Base-by-base conservation (phyloP, 176 grass and related monocot species). In the Zoysia pacifica region DNA sequence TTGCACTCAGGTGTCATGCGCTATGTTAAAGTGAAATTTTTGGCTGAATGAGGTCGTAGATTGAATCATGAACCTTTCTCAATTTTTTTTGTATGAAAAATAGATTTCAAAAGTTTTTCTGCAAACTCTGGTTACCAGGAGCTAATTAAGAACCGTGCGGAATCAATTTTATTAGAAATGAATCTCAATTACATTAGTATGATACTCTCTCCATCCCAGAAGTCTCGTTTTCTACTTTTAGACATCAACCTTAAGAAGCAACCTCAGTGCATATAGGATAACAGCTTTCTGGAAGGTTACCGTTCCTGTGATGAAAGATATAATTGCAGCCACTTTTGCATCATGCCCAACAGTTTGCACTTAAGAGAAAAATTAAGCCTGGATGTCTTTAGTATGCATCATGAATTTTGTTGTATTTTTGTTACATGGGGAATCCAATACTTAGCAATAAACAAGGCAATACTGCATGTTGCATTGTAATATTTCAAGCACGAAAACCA, bases 221-320 rank as follows among this genome's bases (percentile, higher is more conserved):
- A 28, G 28, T 28, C 28, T 28, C 28, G 28, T 28, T 28, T 28
- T 28, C 28, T 28, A 28, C 28, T 28, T 28, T 28, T 28, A 28
- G 28, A 28, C 28, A 28, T 28, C 28, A 28, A 28, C 28, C 28
- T 28, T 37, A 3, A 11, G 51, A 67, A 69, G 11, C 43, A 49
- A 6, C 15, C 7, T 75, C 35, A 3, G 62, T 45, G 20, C 41
- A 58, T 60, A 20, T 42, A 69, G 42, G 39, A 59, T 15, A 6
- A 9, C 28, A 4, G 12, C 62, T 84, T 19, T 44, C 2, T 67
- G 16, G 3, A 51, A 41, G 60, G 19, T 44, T 3, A 69, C 7
- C 16, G 35, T 55, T 49, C 60, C 51, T 79, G 69, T 48, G 60
- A 73, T 85, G 16, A 73, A 19, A 52, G 13, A 42, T 7, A 50